Conservation (phyloP, 225 moss, liverwort and hornwort species). For the Bryoerythrophyllum caledonicum region DNA sequence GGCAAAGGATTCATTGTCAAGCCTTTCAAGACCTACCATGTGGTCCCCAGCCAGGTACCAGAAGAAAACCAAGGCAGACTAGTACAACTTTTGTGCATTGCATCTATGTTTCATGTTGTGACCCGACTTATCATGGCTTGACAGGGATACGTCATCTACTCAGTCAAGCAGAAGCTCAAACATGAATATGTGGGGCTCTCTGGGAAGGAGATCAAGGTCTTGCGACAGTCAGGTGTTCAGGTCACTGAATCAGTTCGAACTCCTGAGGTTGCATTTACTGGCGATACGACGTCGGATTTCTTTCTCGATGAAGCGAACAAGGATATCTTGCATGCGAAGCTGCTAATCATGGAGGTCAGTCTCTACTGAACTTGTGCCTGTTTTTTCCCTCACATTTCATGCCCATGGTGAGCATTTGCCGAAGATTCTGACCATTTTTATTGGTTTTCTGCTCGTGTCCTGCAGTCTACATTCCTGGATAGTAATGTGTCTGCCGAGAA, state of each 20-base stretch:
- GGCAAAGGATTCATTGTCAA: conserved; percentile 85
- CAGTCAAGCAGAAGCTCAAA: conserved; percentile 92
- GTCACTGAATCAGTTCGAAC: conserved; percentile 56
- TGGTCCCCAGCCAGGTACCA: conserved; percentile 85
- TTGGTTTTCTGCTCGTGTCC: background rate
- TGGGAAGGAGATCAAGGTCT: conserved; percentile 59
- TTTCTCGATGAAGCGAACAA: conserved; percentile 73
- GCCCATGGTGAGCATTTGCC: background rate
- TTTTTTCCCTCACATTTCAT: background rate
- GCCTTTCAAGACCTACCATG: conserved; percentile 90
- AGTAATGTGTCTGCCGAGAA: conserved; percentile 54
- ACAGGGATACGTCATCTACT: conserved; percentile 90
- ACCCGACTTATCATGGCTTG: background rate
- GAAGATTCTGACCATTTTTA: background rate
- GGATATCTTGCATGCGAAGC: conserved; percentile 76
- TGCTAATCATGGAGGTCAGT: conserved; percentile 90
- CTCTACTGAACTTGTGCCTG: background rate
- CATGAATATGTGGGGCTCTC: conserved; percentile 60
- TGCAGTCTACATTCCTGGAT: conserved; percentile 91
- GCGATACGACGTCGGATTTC: conserved; percentile 87
- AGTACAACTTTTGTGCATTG: background rate
- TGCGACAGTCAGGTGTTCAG: conserved; percentile 74
- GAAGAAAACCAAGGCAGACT: background rate
- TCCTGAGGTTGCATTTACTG: conserved; percentile 93
- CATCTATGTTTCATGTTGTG: background rate